Percentiles rank a stretch among this genome's conserved stretches.
These are phyloP conservation scores for Ochromonadaceae sp. DNA, from an alignment of 352 stramenopile genomes.

Conservation along the genomic window DNA sequence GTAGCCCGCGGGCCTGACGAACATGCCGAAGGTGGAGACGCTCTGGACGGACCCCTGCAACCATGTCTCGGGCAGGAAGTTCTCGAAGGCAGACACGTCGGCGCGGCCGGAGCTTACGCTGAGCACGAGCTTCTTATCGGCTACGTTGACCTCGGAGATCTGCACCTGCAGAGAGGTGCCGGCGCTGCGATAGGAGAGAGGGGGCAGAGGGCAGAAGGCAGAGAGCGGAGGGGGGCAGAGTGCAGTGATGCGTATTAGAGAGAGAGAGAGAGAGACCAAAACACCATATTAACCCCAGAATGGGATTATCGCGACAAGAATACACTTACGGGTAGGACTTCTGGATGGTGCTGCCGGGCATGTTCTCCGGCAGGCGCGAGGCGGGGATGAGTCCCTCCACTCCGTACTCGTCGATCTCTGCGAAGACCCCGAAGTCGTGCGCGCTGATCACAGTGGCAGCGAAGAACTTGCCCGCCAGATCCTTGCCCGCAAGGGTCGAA, in stretches of 20 bases:
- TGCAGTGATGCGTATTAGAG: too few relatives aligned
- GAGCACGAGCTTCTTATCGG: not conserved
- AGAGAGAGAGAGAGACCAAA: too few relatives aligned
- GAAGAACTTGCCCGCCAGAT: not conserved
- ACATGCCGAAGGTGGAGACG: not conserved
- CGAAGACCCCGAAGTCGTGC: constrained; percentile 14
- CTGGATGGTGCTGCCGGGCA: not conserved
- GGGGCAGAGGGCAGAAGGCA: too few relatives aligned
- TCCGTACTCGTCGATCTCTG: not conserved
- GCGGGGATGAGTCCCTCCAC: not conserved
- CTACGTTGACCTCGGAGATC: not conserved
- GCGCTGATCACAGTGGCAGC: not conserved
- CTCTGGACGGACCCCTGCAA: not conserved
- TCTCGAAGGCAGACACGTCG: not conserved
- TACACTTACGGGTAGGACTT: not conserved
- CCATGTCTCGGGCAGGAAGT: not conserved
- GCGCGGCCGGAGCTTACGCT: not conserved
- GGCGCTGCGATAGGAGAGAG: not conserved
- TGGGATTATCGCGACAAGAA: not conserved
- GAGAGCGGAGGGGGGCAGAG: too few relatives aligned
- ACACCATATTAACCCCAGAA: too few relatives aligned
- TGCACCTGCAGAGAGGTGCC: not conserved
- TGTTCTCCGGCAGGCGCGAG: not conserved
- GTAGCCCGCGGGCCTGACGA: not conserved
- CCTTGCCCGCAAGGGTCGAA: not conserved